Base-by-base conservation (phyloP, 192 early-diverging fungal genomes). In the Dissophora ornata region DNA sequence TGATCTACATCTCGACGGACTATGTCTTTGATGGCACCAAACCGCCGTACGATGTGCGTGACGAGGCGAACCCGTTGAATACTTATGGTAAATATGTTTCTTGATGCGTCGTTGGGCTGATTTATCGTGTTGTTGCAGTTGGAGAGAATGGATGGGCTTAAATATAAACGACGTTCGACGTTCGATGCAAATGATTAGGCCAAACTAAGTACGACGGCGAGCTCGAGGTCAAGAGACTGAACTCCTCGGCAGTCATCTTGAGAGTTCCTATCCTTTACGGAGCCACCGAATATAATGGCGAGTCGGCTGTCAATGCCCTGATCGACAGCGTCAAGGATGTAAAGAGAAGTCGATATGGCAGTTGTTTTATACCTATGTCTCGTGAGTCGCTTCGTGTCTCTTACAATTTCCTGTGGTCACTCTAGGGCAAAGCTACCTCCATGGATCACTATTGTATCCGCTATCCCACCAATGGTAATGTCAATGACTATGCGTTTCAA, bases 1-100 rank as follows among this genome's bases (percentile, higher is more conserved):
- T 96, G 49, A 83, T 94, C 25, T 95, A 97, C 68, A 88, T 97
- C 25, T 94, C 92, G 8, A 92, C 95, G 1, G 94, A 97, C 71
- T 97, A 97, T 69, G 95, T 97, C 21, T 97, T 97, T 84, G 94
- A 97, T 55, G 95, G 95, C 36, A 91, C 81, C 7, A 81, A 73
- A 4, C 93, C 95, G 25, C 89, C 94, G 29, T 97, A 97, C 67
- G 69, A 91, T 25, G 87, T 90, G 0, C 79, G 84, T 24, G 90
- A 85, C 51, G 61, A 55, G 62, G 83, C 92, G 7, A 91, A 92
- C 65, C 95, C 95, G 53, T 67, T 97, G 8, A 91, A 95, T 52
- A 89, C 89, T 62, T 97, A 97, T 60, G 95, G 94, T 71, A 52
- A 30, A 46, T 19, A 24, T 5, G 32, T 22, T 26, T 18, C 16